Conservation (phyloP, 495 filamentous ascomycete genomes). For the Neurospora discreta region DNA sequence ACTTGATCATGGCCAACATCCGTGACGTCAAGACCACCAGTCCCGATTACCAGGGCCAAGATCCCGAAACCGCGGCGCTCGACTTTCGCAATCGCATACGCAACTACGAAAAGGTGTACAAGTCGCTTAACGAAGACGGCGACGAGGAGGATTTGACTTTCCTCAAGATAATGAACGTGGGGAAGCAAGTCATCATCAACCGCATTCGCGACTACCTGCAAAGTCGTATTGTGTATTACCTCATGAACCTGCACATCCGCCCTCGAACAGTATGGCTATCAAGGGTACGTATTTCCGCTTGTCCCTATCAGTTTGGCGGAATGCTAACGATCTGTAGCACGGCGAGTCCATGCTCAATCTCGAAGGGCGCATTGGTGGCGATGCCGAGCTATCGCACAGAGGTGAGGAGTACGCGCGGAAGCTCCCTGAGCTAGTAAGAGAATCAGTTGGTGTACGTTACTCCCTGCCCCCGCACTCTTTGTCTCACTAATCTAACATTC, state of each 20-base stretch:
- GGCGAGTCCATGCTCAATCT: slow-evolving; percentile 92
- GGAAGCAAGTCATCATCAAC: slow-evolving; percentile 91
- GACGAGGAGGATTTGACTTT: slow-evolving; percentile 80
- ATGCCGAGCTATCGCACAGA: slow-evolving; percentile 74
- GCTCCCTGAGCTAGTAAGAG: slow-evolving; percentile 66
- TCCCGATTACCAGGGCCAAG: slow-evolving; percentile 87
- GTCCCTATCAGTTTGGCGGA: neutral
- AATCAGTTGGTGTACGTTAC: slow-evolving; percentile 59
- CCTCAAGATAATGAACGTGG: slow-evolving; percentile 94
- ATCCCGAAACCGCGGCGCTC: slow-evolving; percentile 76
- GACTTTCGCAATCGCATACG: slow-evolving; percentile 92
- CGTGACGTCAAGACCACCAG: slow-evolving; percentile 94
- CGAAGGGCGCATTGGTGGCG: slow-evolving; percentile 78
- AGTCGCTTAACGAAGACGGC: slow-evolving; percentile 67
- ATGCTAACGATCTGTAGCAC: slow-evolving; percentile 46
- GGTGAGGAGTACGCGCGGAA: slow-evolving; percentile 76
- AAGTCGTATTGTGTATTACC: slow-evolving; percentile 90
- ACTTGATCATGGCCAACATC: slow-evolving; percentile 93
- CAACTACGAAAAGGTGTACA: slow-evolving; percentile 93
- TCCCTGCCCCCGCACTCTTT: neutral
- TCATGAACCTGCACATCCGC: slow-evolving; percentile 96
- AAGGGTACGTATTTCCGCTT: slow-evolving; percentile 46
- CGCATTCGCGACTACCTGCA: slow-evolving; percentile 94
- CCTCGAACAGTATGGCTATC: slow-evolving; percentile 97
- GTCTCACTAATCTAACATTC: slow-evolving; percentile 19